Evolutionary conservation across 2,329 filamentous ascomycete genomes (phyloP), one percentile per base, ranked within the genome.

Genomic region (Fulvia fulva): DNA sequence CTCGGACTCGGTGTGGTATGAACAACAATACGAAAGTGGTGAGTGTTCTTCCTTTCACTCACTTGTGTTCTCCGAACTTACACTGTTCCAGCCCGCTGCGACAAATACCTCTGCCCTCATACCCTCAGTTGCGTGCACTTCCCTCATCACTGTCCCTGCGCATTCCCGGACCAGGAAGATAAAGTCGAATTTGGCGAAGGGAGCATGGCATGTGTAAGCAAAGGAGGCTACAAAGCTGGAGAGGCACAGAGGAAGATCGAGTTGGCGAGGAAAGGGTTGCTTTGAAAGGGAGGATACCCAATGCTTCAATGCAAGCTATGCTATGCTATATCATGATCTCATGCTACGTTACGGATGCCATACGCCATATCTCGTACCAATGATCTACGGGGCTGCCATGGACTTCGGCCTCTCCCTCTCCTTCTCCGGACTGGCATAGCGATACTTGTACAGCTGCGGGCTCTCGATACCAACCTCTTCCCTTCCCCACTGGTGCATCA

Each of bases 101-200:
- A 90, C 69, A 92, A 93, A 67, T 99, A 97, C 73, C 86, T 99
- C 56, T 99, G 94, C 73, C 92, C 94, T 1, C 90, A 91, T 64
- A 97, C 94, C 0, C 83, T 99, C 60, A 89, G 92, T 34, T 99
- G 94, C 78, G 94, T 99, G 6, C 88, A 95, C 73, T 94, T 96
- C 77, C 92, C 94, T 1, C 93, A 97, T 74, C 94, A 99, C 76
- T 99, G 94, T 75, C 94, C 94, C 26, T 99, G 94, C 77, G 82
- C 91, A 1, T 96, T 89, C 80, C 74, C 82, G 66, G 60, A 81
- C 77, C 69, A 86, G 77, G 73, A 90, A 76, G 67, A 87, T 75
- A 76, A 90, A 81, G 71, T 86, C 74, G 81, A 90, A 85, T 74
- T 90, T 77, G 84, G 81, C 5, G 88, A 92, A 3, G 89, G 89